phyloP scores from a whole-genome alignment of 495 filamentous ascomycete species.

The Xylaria cubensis region DNA sequence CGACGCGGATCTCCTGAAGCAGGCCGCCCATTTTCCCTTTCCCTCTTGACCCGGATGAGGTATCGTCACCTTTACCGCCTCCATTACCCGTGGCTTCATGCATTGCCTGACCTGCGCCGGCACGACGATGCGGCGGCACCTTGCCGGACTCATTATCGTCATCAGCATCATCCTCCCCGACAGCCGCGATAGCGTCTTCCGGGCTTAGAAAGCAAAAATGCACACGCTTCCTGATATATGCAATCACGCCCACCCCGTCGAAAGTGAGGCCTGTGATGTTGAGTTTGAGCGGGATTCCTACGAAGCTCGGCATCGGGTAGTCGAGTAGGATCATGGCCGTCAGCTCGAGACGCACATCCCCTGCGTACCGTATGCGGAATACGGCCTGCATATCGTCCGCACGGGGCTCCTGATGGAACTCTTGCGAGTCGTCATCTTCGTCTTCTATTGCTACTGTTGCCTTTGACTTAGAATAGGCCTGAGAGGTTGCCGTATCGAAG shows the following conservation, averaged over 20 bases:
- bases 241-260: conserved; percentile 89
- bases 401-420: conserved; percentile 52
- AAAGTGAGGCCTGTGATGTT: conserved; percentile 94
- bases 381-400: conserved; percentile 85
- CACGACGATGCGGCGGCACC: conserved; percentile 48
- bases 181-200: conserved; percentile 80
- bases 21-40: conserved; percentile 69
- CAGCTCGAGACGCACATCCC: conserved; percentile 82
- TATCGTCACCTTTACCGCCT: conserved; percentile 12
- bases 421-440: conserved; percentile 42
- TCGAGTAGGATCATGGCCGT: conserved; percentile 95
- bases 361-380: conserved; percentile 84
- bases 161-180: conserved; percentile 57
- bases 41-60: conserved; percentile 32
- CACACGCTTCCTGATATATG: conserved; percentile 80
- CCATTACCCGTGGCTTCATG: conserved; percentile 24
- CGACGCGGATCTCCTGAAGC: conserved; percentile 89
- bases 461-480: conserved; percentile 22
- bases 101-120: conserved; percentile 26
- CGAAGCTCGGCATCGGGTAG: conserved; percentile 97
- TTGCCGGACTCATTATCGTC: conserved; percentile 29
- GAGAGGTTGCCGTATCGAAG: conserved; percentile 14
- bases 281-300: conserved; percentile 86
- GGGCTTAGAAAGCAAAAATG: conserved; percentile 92
- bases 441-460: conserved; percentile 27